phyloP scores from a whole-genome alignment of 1,284 basidiomycete species.

The Coniferiporia sulphurascens region DNA sequence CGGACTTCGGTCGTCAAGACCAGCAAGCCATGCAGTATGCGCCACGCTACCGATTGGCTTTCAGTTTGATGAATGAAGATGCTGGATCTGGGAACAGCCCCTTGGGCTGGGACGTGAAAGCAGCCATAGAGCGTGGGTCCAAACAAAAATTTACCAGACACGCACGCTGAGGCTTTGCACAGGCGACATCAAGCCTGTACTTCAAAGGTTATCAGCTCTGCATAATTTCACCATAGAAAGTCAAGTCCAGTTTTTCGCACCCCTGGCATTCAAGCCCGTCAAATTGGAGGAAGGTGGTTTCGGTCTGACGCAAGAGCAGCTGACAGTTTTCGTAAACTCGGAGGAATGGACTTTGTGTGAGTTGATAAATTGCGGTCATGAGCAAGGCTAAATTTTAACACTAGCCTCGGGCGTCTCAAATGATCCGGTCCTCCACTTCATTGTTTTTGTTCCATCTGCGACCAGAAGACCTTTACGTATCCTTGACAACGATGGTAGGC shows the following conservation, averaged over 20 bases:
- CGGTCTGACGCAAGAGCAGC: conserved; percentile 70
- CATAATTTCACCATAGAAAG: conserved; percentile 94
- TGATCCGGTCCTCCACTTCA: conserved; percentile 89
- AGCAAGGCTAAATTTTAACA: conserved; percentile 4
- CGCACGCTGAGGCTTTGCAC: conserved; percentile 17
- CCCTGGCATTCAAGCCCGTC: conserved; percentile 75
- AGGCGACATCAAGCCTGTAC: conserved; percentile 70
- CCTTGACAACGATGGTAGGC: conserved; percentile 49
- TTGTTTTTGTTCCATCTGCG: conserved; percentile 83
- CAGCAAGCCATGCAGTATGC: conserved; percentile 71
- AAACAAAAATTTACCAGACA: conserved; percentile 8
- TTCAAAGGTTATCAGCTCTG: conserved; percentile 56
- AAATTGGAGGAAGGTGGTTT: conserved; percentile 35
- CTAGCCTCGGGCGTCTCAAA: conserved; percentile 79
- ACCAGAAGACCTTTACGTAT: conserved; percentile 68
- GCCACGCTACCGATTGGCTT: conserved; percentile 73
- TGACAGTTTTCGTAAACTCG: conserved; percentile 91
- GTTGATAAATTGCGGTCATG: conserved; percentile 21
- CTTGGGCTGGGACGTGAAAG: conserved; percentile 67
- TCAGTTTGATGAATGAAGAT: conserved; percentile 86
- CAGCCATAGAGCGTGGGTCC: conserved; percentile 58
- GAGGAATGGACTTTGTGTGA: conserved; percentile 92
- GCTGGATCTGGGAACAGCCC: conserved; percentile 60
- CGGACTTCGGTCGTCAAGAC: conserved; percentile 41
- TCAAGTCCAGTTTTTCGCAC: conserved; percentile 90